phyloP scores from a whole-genome alignment of 495 filamentous ascomycete genomes.

The Cercophora scortea region DNA sequence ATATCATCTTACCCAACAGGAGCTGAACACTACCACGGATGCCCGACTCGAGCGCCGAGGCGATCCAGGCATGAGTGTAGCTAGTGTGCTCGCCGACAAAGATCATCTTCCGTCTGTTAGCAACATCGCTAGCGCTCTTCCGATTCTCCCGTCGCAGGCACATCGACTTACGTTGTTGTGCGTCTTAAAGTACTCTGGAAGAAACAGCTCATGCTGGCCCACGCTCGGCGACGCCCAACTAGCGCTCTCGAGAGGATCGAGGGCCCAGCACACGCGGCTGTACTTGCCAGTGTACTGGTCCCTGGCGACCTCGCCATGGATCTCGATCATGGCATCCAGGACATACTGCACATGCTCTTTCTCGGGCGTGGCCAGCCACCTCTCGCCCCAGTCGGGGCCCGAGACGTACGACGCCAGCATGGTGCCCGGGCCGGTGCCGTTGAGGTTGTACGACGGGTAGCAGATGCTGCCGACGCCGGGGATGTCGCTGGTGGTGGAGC shows the following conservation, averaged over 20 bases:
- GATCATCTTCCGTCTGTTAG: constrained; percentile 37
- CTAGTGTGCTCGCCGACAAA: constrained; percentile 66
- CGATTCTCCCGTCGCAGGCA: no score
- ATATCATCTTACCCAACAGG: constrained; percentile 35
- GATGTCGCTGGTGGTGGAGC: constrained; percentile 47
- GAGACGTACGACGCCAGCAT: constrained; percentile 50
- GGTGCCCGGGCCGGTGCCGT: constrained; percentile 52
- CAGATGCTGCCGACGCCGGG: constrained; percentile 52
- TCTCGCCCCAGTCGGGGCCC: constrained; percentile 33
- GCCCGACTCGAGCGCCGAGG: constrained; percentile 57
- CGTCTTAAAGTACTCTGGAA: constrained; percentile 63
- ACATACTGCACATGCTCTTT: constrained; percentile 25
- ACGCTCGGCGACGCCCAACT: constrained; percentile 48
- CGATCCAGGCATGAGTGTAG: constrained; percentile 71
- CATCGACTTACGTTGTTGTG: constrained; percentile 41
- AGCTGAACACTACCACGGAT: constrained; percentile 58
- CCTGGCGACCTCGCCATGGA: constrained; percentile 48
- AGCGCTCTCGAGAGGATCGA: constrained; percentile 44
- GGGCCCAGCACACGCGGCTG: constrained; percentile 52
- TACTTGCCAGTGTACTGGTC: constrained; percentile 54
- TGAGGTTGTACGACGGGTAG: constrained; percentile 58
- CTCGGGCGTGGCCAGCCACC: constrained; percentile 7
- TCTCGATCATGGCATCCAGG: constrained; percentile 43
- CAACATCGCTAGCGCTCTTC: not conserved
- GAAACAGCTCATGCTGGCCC: constrained; percentile 57